Percentiles rank a stretch among this genome's conserved stretches.
Conservation (phyloP, 306 rosid genomes). For the Arachis hypogaea region DNA sequence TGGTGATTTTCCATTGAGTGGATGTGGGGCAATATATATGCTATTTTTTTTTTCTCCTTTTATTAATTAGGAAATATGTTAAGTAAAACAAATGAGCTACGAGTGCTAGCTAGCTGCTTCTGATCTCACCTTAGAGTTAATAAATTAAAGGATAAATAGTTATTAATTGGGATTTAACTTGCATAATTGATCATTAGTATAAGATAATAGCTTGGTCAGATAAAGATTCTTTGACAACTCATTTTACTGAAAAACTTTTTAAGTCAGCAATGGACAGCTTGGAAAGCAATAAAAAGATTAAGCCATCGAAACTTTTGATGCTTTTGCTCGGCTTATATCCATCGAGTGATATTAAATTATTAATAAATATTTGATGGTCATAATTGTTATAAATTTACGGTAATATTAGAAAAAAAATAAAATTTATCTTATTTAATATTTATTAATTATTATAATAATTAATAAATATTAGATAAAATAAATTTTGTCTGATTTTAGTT, state of each 20-base stretch:
- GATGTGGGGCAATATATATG: background rate
- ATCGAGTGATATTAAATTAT: background rate
- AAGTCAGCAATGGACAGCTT: conserved; percentile 11
- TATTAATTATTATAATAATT: too few species aligned
- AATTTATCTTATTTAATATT: too few species aligned
- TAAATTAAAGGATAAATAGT: background rate
- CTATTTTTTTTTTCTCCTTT: background rate
- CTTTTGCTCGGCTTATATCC: background rate
- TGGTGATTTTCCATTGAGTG: background rate
- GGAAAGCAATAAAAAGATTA: conserved; percentile 6
- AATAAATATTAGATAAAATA: too few species aligned
- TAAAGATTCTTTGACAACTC: conserved; percentile 34
- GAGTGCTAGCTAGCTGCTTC: background rate
- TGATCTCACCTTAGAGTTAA: background rate
- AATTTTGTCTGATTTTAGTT: too few species aligned
- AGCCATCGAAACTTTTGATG: background rate
- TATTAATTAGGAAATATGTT: background rate
- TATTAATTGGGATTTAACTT: conserved; percentile 23
- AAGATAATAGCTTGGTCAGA: conserved; percentile 31
- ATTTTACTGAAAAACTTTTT: conserved; percentile 26
- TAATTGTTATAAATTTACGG: too few species aligned
- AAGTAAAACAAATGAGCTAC: too few species aligned
- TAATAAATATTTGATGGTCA: background rate
- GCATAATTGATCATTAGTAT: conserved; percentile 17
- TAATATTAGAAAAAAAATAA: too few species aligned